These are phyloP conservation scores for Hansenula sp. DNA, from an alignment of 1,139 yeast genomes.

Conservation along the genomic window DNA sequence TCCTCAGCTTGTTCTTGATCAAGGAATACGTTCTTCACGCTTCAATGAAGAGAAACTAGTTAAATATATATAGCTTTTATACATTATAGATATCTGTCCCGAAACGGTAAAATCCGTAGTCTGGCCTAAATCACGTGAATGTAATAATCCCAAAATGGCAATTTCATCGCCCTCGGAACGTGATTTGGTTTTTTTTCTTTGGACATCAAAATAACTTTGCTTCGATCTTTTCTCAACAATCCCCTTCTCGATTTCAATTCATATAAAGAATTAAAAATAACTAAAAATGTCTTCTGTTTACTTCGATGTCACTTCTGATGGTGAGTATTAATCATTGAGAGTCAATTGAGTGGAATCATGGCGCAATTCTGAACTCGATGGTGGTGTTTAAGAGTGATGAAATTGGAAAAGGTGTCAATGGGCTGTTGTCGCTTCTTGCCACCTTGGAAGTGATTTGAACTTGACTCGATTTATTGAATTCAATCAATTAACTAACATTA, in stretches of 20 bases:
- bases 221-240: neutral
- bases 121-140: no score
- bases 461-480: neutral
- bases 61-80: neutral
- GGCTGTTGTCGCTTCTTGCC: neutral
- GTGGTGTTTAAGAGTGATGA: neutral
- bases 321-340: constrained; percentile 26
- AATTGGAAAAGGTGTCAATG: neutral
- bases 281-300: constrained; percentile 53
- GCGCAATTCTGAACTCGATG: neutral
- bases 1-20: constrained; percentile 27
- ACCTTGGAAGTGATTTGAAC: neutral
- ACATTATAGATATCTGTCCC: no score
- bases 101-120: no score
- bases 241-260: neutral
- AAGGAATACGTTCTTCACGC: constrained; percentile 36
- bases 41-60: constrained; percentile 21
- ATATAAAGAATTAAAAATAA: neutral
- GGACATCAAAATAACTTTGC: neutral
- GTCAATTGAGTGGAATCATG: constrained; percentile 1
- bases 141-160: neutral
- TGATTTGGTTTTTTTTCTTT: neutral
- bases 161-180: neutral
- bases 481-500: neutral
- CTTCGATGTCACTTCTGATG: constrained; percentile 74